phyloP scores from a whole-genome alignment of 768 basidiomycete species.

The Wakefieldia striispora region DNA sequence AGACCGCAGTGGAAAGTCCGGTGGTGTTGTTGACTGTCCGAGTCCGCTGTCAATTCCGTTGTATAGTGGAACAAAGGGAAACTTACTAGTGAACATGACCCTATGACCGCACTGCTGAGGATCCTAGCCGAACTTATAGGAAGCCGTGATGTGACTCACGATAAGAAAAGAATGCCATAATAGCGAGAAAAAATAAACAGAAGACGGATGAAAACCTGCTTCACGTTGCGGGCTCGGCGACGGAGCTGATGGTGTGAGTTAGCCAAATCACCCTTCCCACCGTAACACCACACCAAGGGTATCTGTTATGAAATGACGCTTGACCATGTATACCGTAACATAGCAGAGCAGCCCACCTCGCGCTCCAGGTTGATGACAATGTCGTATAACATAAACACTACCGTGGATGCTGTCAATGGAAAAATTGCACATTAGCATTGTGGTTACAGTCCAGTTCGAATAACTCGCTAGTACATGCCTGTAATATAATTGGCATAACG shows the following conservation, averaged over 20 bases:
- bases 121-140: background rate
- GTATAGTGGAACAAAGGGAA: background rate
- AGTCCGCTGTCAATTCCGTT: background rate
- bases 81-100: slow-evolving; percentile 15
- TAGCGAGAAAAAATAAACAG: slow-evolving; percentile 26
- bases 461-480: background rate
- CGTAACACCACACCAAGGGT: slow-evolving; percentile 15
- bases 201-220: slow-evolving; percentile 8
- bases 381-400: slow-evolving; percentile 20
- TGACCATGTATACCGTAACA: background rate
- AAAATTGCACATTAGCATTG: background rate
- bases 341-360: slow-evolving; percentile 8
- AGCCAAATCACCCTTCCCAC: background rate
- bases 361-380: slow-evolving; percentile 18
- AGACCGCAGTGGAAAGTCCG: slow-evolving; percentile 15
- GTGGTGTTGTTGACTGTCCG: slow-evolving; percentile 20
- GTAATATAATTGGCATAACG: slow-evolving; percentile 17
- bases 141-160: slow-evolving; percentile 2
- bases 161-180: slow-evolving; percentile 23
- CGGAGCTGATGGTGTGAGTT: background rate
- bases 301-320: slow-evolving; percentile 2
- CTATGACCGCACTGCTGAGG: slow-evolving; percentile 9
- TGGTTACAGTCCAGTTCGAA: too few relatives aligned
- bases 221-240: background rate
- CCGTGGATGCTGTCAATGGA: slow-evolving; percentile 3